Evolutionary conservation across 164 flowering plant genomes (phyloP), one percentile per base, ranked within the genome.

Genomic region (Pachysandra terminalis): DNA sequence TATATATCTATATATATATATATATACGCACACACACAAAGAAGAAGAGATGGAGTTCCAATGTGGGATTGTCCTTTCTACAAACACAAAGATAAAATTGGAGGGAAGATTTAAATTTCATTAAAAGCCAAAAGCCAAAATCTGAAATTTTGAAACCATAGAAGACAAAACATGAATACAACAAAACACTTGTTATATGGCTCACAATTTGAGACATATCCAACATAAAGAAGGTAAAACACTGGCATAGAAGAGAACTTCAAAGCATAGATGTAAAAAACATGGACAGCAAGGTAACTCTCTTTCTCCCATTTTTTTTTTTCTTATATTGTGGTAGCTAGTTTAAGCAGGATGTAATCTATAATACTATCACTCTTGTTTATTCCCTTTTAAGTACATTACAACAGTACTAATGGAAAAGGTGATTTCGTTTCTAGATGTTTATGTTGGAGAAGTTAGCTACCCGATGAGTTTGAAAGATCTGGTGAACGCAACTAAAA

Each of bases 181-280:
- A 83, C 85, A 86, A 79, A 81, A 85, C n/a, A 80, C n/a, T n/a
- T n/a, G n/a, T n/a, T n/a, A n/a, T n/a, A n/a, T n/a, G n/a, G n/a
- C n/a, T n/a, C n/a, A n/a, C n/a, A n/a, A n/a, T n/a, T n/a, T n/a
- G n/a, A n/a, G n/a, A n/a, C n/a, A n/a, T n/a, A n/a, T n/a, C n/a
- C n/a, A n/a, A n/a, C n/a, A n/a, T n/a, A n/a, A n/a, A n/a, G n/a
- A n/a, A n/a, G n/a, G n/a, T n/a, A n/a, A 93, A 82, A 49, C 96
- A 93, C 64, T 87, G 83, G 32, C 85, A 88, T 63, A 94, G 88
- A 58, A 91, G 91, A 67, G 85, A 79, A 74, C 90, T 96, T 88
- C 97, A 19, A 88, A 74, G 81, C 71, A 70, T 93, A 2, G 83
- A 82, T 75, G 92, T 90, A 69, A 60, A 77, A 19, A 89, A 87